Base-by-base conservation (phyloP, 2,329 filamentous ascomycete genomes). In the Lecanicillium sp. region DNA sequence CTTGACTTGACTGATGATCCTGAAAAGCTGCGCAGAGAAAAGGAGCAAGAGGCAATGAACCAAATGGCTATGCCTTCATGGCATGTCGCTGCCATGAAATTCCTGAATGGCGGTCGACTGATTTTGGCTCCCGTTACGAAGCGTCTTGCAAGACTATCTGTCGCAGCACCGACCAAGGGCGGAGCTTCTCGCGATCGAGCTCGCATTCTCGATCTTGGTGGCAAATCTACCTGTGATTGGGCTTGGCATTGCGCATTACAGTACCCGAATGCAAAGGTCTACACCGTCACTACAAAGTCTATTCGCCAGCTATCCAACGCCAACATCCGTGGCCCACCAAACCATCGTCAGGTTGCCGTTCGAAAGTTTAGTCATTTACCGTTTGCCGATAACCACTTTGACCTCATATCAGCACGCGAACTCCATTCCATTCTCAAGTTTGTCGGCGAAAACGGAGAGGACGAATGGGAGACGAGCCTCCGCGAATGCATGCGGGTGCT, bases 161-260 rank as follows among this genome's bases (percentile, higher is more conserved):
- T 64, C 44, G 65, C 71, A 55, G 58, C 63, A 2, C 59, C 64
- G 3, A 60, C 59, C n/a, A 51, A 57, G 20, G 54, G 66, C 30
- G 69, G 70, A 28, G 57, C 61, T 14, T 55, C 61, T 37, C 65
- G 66, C 43, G 65, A 75, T 42, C 72, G 79, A 17, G 65, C 79
- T 4, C 71, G 83, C 25, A 82, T 95, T 41, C 74, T 96, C 18
- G 90, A 96, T 55, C 78, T 95, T 25, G 88, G 85, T 35, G 89
- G 89, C 32, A 81, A 90, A 55, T 73, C 83, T 1, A 78, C 84
- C 12, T 90, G 87, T 55, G 88, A 94, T 60, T 98, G 92, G 92
- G 90, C 85, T 16, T 98, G 92, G 92, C 81, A 92, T 55, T 84
- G 87, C 42, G 88, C 92, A 1, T 71, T 85, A 35, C 83, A 90